These are phyloP conservation scores for Trichoderma sp. DNA, from an alignment of 2,329 filamentous ascomycete species.

Conservation along the genomic window DNA sequence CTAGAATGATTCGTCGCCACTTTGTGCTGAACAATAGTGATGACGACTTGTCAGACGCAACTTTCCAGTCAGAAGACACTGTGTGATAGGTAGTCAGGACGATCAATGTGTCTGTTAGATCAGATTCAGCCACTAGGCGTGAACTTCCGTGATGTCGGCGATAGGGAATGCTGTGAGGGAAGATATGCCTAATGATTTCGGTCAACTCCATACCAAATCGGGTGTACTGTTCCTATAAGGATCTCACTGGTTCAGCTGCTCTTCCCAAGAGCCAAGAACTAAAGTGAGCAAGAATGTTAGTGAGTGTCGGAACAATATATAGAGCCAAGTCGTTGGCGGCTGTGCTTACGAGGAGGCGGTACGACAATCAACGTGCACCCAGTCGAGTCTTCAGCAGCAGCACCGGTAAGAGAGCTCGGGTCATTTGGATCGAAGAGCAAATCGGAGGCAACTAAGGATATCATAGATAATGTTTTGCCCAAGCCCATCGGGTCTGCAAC, in stretches of 20 bases:
- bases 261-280: background rate
- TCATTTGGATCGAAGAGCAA: background rate
- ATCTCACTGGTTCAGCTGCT: background rate
- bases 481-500: constrained; percentile 53
- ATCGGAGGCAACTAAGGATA: constrained; percentile 44
- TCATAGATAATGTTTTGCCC: constrained; percentile 51
- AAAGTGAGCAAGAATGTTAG: background rate
- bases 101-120: background rate
- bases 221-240: background rate
- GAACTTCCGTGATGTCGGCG: background rate
- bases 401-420: background rate
- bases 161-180: background rate
- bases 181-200: background rate
- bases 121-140: background rate
- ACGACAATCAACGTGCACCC: background rate
- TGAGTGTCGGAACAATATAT: too few relatives aligned
- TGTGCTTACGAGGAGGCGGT: background rate
- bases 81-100: background rate
- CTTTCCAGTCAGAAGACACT: background rate
- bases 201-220: background rate
- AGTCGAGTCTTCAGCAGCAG: background rate
- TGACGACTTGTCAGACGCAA: background rate
- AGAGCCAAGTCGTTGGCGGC: background rate
- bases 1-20: background rate
- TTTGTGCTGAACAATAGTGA: background rate